These are phyloP conservation scores for Candida ipomoeae DNA, from an alignment of 805 yeast genomes.

Conservation along the genomic window DNA sequence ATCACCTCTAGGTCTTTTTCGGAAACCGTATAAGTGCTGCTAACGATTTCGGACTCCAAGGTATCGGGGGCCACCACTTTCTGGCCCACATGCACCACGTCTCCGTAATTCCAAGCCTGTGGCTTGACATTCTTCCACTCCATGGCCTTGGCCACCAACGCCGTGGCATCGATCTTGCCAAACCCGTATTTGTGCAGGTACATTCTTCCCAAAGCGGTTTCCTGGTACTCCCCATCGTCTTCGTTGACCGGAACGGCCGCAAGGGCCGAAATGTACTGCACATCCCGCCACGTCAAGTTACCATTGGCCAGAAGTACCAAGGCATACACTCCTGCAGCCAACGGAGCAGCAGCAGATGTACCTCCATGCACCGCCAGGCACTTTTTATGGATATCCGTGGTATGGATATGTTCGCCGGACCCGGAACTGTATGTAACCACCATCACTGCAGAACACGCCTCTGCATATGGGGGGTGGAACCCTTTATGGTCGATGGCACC, in stretches of 20 bases:
- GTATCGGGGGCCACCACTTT: slow-evolving; percentile 12
- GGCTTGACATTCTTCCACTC: slow-evolving; percentile 86
- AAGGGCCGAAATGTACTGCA: slow-evolving; percentile 76
- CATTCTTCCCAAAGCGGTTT: slow-evolving; percentile 57
- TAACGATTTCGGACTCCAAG: slow-evolving; percentile 17
- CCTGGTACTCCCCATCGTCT: slow-evolving; percentile 73
- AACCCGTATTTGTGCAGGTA: slow-evolving; percentile 89
- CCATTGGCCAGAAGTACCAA: slow-evolving; percentile 81
- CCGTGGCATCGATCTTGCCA: slow-evolving; percentile 84
- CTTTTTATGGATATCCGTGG: slow-evolving; percentile 68
- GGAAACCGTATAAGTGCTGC: slow-evolving; percentile 39
- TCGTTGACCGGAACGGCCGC: slow-evolving; percentile 65
- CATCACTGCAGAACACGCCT: slow-evolving; percentile 91
- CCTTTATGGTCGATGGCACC: slow-evolving; percentile 90
- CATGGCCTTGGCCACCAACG: slow-evolving; percentile 66
- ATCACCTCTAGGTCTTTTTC: slow-evolving; percentile 46
- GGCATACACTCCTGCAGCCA: slow-evolving; percentile 94
- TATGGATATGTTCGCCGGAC: slow-evolving; percentile 80
- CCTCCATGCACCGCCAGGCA: slow-evolving; percentile 88
- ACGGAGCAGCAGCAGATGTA: slow-evolving; percentile 97
- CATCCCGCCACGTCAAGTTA: slow-evolving; percentile 89
- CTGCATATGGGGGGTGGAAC: slow-evolving; percentile 83
- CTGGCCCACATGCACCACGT: slow-evolving; percentile 32
- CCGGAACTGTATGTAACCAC: slow-evolving; percentile 93
- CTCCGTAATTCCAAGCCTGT: slow-evolving; percentile 73